Conservation (phyloP, 176 grass and related monocot species). For the Lolium multiflorum region DNA sequence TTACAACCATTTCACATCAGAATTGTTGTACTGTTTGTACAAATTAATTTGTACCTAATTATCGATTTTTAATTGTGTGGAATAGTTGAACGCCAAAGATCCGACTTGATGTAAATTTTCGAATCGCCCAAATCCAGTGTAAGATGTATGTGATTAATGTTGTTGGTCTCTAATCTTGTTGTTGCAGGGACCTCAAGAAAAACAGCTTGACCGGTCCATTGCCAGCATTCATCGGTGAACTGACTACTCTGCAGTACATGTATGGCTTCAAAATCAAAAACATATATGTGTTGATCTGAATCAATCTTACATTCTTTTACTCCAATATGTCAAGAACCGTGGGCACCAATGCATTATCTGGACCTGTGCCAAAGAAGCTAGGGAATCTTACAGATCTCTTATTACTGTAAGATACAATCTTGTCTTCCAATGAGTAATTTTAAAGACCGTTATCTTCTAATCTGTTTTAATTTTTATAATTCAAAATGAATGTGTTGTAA, state of each 20-base stretch:
- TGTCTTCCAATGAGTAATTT: not conserved
- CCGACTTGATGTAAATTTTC: not conserved
- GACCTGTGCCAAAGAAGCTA: slow-evolving; percentile 84
- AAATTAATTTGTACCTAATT: too few species aligned
- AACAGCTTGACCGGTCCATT: slow-evolving; percentile 73
- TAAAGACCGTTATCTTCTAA: not conserved
- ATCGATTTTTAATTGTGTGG: not conserved
- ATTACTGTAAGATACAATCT: slow-evolving; percentile 55
- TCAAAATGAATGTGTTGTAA: too few species aligned
- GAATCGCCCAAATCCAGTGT: not conserved
- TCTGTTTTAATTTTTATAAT: not conserved
- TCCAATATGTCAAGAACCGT: slow-evolving; percentile 49
- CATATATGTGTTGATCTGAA: too few species aligned
- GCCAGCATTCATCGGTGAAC: slow-evolving; percentile 83
- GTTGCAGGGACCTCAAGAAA: slow-evolving; percentile 60
- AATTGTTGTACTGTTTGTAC: too few species aligned
- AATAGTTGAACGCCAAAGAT: not conserved
- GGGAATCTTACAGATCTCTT: slow-evolving; percentile 64
- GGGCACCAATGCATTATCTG: slow-evolving; percentile 2
- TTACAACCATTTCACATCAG: not conserved
- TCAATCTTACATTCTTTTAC: slow-evolving; percentile 38
- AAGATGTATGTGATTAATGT: not conserved
- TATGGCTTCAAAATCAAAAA: slow-evolving; percentile 23
- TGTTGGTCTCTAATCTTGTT: slow-evolving; percentile 23
- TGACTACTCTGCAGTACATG: slow-evolving; percentile 71